These are phyloP conservation scores for Termitomyces titanicus DNA, from an alignment of 768 basidiomycete genomes.

Conservation along the genomic window DNA sequence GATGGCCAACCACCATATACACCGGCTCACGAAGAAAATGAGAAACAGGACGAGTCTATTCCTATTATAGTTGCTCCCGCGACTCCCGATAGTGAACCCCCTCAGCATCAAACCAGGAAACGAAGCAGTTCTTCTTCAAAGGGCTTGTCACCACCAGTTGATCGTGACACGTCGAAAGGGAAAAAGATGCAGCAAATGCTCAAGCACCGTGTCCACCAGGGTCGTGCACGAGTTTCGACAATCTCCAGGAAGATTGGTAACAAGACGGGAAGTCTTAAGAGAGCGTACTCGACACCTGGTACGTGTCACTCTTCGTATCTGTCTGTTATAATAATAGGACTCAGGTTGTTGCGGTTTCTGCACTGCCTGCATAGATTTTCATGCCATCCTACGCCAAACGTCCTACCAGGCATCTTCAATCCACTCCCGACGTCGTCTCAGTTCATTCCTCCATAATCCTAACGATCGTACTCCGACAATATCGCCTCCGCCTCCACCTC, in stretches of 20 bases:
- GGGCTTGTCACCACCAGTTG: constrained; percentile 35
- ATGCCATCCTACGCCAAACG: constrained; percentile 56
- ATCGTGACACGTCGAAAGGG: constrained; percentile 49
- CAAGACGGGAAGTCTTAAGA: constrained; percentile 50
- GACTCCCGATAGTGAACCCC: constrained; percentile 38
- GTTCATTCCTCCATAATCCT: constrained; percentile 42
- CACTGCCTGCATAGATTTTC: constrained; percentile 49
- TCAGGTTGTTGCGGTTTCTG: not conserved
- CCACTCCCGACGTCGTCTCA: constrained; percentile 67
- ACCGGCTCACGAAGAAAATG: not conserved
- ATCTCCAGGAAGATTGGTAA: constrained; percentile 75
- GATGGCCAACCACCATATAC: not conserved
- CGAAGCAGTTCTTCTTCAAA: constrained; percentile 16
- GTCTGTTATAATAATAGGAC: not conserved
- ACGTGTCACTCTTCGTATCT: constrained; percentile 13
- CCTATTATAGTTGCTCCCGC: constrained; percentile 65
- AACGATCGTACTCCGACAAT: constrained; percentile 33
- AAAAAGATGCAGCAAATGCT: constrained; percentile 77
- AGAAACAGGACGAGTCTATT: constrained; percentile 23
- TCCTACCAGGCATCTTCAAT: constrained; percentile 78
- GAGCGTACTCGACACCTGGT: constrained; percentile 72
- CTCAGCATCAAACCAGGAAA: not conserved
- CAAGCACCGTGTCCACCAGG: constrained; percentile 70
- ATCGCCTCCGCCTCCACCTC: constrained; percentile 39
- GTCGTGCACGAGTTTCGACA: constrained; percentile 67